Conservation (phyloP, 108 stramenopile genomes). For the Aurantiochytrium sp. region DNA sequence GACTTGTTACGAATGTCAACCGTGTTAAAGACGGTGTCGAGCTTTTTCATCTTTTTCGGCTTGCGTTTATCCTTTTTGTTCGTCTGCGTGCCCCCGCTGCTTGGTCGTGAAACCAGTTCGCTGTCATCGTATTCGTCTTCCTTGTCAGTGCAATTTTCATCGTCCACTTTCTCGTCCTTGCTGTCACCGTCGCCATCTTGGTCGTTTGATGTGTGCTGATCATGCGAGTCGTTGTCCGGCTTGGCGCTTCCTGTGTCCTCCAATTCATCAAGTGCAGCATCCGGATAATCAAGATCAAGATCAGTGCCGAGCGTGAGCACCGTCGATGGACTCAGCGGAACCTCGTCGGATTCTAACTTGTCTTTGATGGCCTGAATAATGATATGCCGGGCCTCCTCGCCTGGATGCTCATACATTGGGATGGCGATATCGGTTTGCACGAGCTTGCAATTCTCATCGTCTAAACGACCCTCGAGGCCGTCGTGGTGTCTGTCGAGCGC, state of each 20-base stretch:
- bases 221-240: neutral
- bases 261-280: neutral
- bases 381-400: neutral
- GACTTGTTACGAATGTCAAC: neutral
- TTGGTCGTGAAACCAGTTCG: neutral
- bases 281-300: neutral
- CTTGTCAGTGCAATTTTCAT: neutral
- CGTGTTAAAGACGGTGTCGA: neutral
- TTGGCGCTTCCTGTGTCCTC: neutral
- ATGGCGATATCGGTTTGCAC: neutral
- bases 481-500: neutral
- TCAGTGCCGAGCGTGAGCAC: neutral
- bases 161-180: neutral
- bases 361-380: neutral
- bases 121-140: neutral
- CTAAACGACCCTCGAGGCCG: too few relatives aligned
- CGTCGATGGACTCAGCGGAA: neutral
- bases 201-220: neutral
- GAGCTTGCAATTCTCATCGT: neutral
- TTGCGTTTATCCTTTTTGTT: neutral
- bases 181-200: neutral
- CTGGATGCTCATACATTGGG: neutral
- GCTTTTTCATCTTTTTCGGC: neutral
- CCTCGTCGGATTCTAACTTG: neutral
- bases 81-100: neutral